A percentile compares a stretch with the other conserved stretches of the same genome.
These are phyloP conservation scores for Gigaspora rosea DNA, from an alignment of 192 early-diverging fungal species.

Conservation along the genomic window DNA sequence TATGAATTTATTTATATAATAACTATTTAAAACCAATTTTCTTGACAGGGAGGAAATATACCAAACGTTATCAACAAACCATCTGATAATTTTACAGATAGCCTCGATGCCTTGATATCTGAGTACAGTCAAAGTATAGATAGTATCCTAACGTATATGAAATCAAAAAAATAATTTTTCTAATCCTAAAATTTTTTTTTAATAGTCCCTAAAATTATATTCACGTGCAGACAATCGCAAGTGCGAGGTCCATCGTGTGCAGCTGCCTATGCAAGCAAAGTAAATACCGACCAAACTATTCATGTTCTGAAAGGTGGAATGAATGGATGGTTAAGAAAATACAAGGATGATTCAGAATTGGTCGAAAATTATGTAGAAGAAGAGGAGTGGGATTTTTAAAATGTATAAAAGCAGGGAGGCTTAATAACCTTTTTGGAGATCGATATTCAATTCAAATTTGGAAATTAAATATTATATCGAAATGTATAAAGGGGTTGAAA, in stretches of 20 bases:
- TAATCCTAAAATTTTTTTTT: no score
- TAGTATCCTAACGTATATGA: neutral
- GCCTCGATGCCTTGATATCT: slow-evolving; percentile 45
- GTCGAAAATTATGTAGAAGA: slow-evolving; percentile 61
- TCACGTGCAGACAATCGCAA: slow-evolving; percentile 60
- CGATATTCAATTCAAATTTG: no score
- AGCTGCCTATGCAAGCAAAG: slow-evolving; percentile 56
- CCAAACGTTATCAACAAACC: slow-evolving; percentile 76
- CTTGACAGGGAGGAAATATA: slow-evolving; percentile 75
- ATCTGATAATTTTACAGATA: slow-evolving; percentile 56
- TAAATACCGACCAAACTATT: slow-evolving; percentile 49
- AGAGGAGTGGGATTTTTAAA: no score
- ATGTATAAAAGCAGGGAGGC: no score
- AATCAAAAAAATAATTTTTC: no score
- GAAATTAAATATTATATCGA: no score
- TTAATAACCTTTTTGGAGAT: no score
- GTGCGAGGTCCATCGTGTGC: slow-evolving; percentile 77
- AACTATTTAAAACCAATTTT: neutral
- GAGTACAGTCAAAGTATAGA: slow-evolving; percentile 44
- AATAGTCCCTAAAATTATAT: no score
- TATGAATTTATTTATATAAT: neutral
- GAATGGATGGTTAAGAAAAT: slow-evolving; percentile 60
- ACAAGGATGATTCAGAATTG: slow-evolving; percentile 56
- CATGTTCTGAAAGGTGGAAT: slow-evolving; percentile 69
- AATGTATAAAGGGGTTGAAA: no score